Conservation (phyloP, 768 basidiomycete species). For the Termitomyces sp. region DNA sequence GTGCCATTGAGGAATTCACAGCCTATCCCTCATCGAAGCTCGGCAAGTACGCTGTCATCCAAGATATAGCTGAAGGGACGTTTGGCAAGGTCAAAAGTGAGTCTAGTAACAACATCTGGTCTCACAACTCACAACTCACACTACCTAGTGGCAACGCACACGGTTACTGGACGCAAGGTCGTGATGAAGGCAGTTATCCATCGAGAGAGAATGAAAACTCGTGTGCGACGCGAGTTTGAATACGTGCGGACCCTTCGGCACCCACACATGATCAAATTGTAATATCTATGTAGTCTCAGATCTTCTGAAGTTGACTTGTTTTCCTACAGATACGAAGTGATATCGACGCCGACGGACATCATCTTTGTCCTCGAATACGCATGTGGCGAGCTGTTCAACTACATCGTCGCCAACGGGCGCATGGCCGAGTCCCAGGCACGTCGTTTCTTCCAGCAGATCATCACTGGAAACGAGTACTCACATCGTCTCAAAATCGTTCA, state of each 20-base stretch:
- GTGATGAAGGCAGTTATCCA: conserved; percentile 96
- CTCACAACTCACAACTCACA: conserved; percentile 8
- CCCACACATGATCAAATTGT: conserved; percentile 98
- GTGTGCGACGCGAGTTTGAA: conserved; percentile 94
- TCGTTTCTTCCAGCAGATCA: conserved; percentile 97
- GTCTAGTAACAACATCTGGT: conserved; percentile 20
- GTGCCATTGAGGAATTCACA: conserved; percentile 23
- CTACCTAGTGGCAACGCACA: conserved; percentile 81
- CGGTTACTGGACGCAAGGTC: conserved; percentile 90
- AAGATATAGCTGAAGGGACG: conserved; percentile 92
- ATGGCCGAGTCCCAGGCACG: conserved; percentile 87
- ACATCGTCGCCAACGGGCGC: conserved; percentile 90
- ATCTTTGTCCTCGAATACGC: conserved; percentile 98
- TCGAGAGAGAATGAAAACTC: conserved; percentile 83
- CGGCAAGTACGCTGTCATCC: conserved; percentile 85
- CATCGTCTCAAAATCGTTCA: conserved; percentile 97
- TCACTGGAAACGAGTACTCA: conserved; percentile 95
- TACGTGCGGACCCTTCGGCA: conserved; percentile 93
- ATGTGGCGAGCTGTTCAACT: conserved; percentile 95
- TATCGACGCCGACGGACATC: conserved; percentile 92
- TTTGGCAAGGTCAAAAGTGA: conserved; percentile 99
- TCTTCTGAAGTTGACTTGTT: conserved; percentile 10
- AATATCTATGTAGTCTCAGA: conserved; percentile 13
- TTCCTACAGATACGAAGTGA: conserved; percentile 69
- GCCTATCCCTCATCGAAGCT: conserved; percentile 64